Conservation (phyloP, 371 early-diverging fungal species). For the Chytridium lagenaria region DNA sequence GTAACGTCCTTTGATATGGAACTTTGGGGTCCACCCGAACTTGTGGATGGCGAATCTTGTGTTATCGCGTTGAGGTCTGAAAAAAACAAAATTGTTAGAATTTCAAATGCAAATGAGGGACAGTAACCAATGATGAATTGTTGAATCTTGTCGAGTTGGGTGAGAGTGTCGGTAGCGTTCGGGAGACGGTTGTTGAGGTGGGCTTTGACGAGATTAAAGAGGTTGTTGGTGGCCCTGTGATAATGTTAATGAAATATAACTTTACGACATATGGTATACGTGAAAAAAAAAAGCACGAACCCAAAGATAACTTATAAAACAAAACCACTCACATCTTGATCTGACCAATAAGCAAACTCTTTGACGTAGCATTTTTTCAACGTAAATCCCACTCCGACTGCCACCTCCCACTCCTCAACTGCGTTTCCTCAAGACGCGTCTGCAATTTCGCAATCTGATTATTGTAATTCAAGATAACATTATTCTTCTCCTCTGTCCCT, state of each 20-base stretch:
- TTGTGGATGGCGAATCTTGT: not conserved
- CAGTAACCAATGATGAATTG: conserved; percentile 51
- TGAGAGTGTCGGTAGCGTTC: conserved; percentile 49
- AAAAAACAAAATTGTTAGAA: not conserved
- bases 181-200: conserved; percentile 57
- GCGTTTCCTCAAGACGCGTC: conserved; percentile 55
- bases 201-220: conserved; percentile 50
- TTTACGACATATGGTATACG: no score
- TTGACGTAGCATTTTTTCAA: conserved; percentile 55
- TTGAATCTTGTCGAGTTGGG: conserved; percentile 61
- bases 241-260: no score
- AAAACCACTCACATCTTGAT: conserved; percentile 54
- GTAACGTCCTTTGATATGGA: no score
- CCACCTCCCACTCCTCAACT: conserved; percentile 48
- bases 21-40: no score
- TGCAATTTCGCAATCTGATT: conserved; percentile 63
- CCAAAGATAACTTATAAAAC: not conserved
- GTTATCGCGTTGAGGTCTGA: not conserved
- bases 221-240: conserved; percentile 29
- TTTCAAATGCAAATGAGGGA: not conserved
- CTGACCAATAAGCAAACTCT: conserved; percentile 59
- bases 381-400: conserved; percentile 57
- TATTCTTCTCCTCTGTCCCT: conserved; percentile 59
- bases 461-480: conserved; percentile 59
- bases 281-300: not conserved